Evolutionary conservation across 441 rosid species (phyloP).

Genomic region (Hura crepitans): DNA sequence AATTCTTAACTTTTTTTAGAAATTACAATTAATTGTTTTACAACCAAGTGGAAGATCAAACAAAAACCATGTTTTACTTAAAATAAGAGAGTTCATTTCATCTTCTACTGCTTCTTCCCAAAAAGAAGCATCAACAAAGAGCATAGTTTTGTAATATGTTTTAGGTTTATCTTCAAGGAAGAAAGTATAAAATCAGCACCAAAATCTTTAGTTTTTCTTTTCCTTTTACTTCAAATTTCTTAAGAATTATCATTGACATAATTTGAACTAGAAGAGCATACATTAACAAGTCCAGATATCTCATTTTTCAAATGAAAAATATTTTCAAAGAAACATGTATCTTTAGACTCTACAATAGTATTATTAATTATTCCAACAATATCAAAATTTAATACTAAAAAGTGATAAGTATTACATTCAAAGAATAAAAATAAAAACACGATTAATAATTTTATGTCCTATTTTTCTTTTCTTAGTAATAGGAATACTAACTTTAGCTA

Average conservation of each 20-base stretch:
- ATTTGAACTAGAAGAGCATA: not conserved
- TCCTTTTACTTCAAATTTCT: not conserved
- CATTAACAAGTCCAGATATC: not conserved
- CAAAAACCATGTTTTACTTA: not conserved
- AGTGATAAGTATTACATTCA: not conserved
- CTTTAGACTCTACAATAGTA: not conserved
- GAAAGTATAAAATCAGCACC: not conserved
- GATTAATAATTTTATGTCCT: not conserved
- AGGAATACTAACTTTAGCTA: not conserved
- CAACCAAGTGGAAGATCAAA: too few species aligned
- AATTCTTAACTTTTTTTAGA: too few species aligned
- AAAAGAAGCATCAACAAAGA: not conserved
- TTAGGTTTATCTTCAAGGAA: not conserved
- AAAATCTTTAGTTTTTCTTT: not conserved
- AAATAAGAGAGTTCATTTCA: not conserved
- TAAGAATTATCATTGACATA: too few species aligned
- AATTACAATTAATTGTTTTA: too few species aligned
- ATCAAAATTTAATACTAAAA: not conserved
- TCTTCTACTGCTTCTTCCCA: not conserved
- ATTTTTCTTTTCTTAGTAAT: constrained; percentile 6
- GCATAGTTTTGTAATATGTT: not conserved
- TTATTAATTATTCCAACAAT: not conserved
- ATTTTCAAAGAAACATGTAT: constrained; percentile 3
- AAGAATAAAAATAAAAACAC: not conserved
- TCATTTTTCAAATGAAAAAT: not conserved